phyloP scores from a whole-genome alignment of 306 rosid species.

The Casuarina cunninghamiana region DNA sequence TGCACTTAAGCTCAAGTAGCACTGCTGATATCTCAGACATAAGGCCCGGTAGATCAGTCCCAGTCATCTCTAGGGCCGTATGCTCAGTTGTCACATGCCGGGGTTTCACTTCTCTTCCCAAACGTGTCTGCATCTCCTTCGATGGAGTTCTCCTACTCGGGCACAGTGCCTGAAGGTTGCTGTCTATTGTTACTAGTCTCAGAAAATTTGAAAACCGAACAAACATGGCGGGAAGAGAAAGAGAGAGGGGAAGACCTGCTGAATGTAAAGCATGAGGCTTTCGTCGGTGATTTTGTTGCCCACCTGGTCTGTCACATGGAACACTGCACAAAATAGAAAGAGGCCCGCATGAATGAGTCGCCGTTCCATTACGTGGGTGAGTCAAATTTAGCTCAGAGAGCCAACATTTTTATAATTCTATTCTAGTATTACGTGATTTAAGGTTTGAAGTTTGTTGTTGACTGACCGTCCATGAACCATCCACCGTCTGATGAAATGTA shows the following conservation, averaged over 20 bases:
- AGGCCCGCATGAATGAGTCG: conserved; percentile 26
- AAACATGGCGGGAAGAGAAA: neutral
- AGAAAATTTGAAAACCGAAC: neutral
- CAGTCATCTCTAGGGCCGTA: conserved; percentile 71
- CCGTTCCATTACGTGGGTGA: conserved; percentile 12
- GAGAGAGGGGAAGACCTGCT: conserved; percentile 47
- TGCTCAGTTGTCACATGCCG: conserved; percentile 24
- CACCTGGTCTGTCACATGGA: conserved; percentile 81
- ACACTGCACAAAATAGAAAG: conserved; percentile 55
- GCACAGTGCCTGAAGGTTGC: conserved; percentile 57
- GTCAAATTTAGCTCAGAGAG: neutral
- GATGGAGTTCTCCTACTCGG: conserved; percentile 39
- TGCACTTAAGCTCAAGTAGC: conserved; percentile 59
- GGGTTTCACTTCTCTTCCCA: conserved; percentile 33
- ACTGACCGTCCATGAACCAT: conserved; percentile 96
- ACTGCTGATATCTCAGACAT: conserved; percentile 75
- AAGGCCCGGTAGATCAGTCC: conserved; percentile 68
- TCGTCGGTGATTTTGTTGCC: conserved; percentile 82
- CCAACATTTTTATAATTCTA: neutral
- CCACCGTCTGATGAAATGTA: conserved; percentile 95
- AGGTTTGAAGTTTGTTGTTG: neutral
- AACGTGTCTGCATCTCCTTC: conserved; percentile 12
- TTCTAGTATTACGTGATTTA: neutral
- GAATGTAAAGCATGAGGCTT: conserved; percentile 60
- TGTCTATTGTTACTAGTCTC: neutral